phyloP scores from a whole-genome alignment of 768 basidiomycete species.

The Scleroderma citrinum region DNA sequence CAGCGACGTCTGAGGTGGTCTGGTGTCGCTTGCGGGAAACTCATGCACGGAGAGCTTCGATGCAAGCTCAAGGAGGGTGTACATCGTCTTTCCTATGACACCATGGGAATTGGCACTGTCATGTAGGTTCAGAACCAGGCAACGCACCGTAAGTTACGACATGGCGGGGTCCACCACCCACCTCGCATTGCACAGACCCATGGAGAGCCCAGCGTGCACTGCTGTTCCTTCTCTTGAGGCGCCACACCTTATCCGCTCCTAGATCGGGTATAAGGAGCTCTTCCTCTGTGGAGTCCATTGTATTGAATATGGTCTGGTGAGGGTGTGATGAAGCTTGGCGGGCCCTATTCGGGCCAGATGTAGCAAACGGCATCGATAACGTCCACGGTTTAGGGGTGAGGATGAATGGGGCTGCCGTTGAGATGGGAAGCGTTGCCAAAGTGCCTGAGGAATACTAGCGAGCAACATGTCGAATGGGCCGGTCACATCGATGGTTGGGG shows the following conservation, averaged over 20 bases:
- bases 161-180: constrained; percentile 70
- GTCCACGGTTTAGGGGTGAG: constrained; percentile 27
- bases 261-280: constrained; percentile 74
- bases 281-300: constrained; percentile 37
- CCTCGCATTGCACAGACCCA: constrained; percentile 42
- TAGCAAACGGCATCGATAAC: constrained; percentile 38
- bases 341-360: constrained; percentile 55
- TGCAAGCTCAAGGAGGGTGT: constrained; percentile 62
- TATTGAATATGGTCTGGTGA: constrained; percentile 54
- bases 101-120: neutral
- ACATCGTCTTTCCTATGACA: constrained; percentile 50
- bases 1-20: constrained; percentile 34
- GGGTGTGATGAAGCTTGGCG: constrained; percentile 74
- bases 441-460: constrained; percentile 65
- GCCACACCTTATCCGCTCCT: constrained; percentile 64
- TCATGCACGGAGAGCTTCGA: constrained; percentile 52
- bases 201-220: constrained; percentile 44
- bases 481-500: neutral
- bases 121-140: no score
- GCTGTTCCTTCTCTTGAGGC: constrained; percentile 36
- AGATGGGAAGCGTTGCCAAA: constrained; percentile 51
- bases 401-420: constrained; percentile 42
- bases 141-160: constrained; percentile 54
- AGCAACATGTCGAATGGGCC: neutral
- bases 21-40: constrained; percentile 37